Evolutionary conservation across 305 asterid species (phyloP), one percentile per base, ranked within the genome.

Genomic region (Rubia occidens): DNA sequence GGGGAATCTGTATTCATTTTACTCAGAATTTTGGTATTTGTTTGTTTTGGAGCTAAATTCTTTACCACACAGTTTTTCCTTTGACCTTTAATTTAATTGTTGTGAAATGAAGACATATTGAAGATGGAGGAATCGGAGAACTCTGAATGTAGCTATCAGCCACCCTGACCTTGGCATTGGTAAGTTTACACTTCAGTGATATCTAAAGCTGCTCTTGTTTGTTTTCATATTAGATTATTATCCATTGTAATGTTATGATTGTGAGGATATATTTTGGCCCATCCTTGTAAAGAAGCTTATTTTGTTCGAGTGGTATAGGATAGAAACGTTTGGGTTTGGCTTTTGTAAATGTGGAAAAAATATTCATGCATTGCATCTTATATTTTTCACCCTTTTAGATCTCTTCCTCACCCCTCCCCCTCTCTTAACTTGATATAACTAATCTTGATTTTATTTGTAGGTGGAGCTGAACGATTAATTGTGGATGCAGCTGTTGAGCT

Each of bases 151-250:
- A 45, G 97, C 96, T 13, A 85, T 89, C 65, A 85, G 89, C 71
- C 97, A 89, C 72, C 97, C 97, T 11, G 96, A 91, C 86, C 97
- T 91, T 69, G 97, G 96, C 77, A 89, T 91, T 71, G 96, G 95
- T 87, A 79, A 73, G 5, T 68, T 49, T 70, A 5, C 17, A 43
- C 18, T 47, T 47, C 54, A 47, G 54, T 47, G 54, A 11, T 47
- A 11, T n/a, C n/a, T 47, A 14, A 47, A 17, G n/a, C 32, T 32
- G 45, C 6, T 2, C 44, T 61, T 61, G 0, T 61, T 32, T 4
- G 9, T 32, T 61, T 4, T n/a, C n/a, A 18, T 1, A 2, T n/a
- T n/a, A n/a, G n/a, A n/a, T n/a, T 21, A 13, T 58, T 58, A 42
- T 42, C 45, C 45, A 2, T 8, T 5, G 11, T 21, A 20, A 55